Base-by-base conservation (phyloP, 1,139 yeast genomes). In the Hyphopichia khmerensis region DNA sequence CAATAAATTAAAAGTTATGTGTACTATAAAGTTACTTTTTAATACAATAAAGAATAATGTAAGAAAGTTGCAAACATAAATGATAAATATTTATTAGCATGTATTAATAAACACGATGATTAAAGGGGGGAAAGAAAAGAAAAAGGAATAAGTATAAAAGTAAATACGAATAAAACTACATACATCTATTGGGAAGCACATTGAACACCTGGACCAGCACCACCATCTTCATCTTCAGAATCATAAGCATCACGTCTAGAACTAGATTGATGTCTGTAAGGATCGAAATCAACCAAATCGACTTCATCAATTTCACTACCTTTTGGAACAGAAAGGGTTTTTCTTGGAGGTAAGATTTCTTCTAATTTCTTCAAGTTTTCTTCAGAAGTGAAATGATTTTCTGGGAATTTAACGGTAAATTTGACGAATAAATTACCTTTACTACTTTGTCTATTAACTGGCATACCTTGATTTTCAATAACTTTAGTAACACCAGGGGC, bases 381-480 rank as follows among this genome's bases (percentile, higher is more conserved):
- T 62, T 82, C 91, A 48, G 72, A 56, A 31, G 90, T 75, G 59
- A 85, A 85, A 57, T 80, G 73, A 45, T 72, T 69, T 43, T 62
- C 58, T 54, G 95, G 95, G 86, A 86, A 86, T 59, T 83, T 83
- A 55, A 86, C 75, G 45, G 75, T 74, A 66, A 86, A 86, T 62
- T 83, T 82, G 53, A 86, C 69, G 53, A 84, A 79, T 64, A 86
- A 75, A 64, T 84, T 79, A 71, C 95, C 95, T 57, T 67, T 72
- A 44, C 88, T 87, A 57, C 91, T 88, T 59, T 79, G 80, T 72
- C 86, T 84, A 62, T 74, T 80, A 56, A 86, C 68, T 61, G 95
- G 95, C 99, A 93, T 93, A 84, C 99, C 99, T 71, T 91, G 91
- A 57, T 84, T 88, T 57, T 87, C 95, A 52, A 93, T 72, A 43